Percentiles rank a stretch among this genome's conserved stretches.
phyloP scores from a whole-genome alignment of 805 yeast species.

The Saccharomycopsis selenospora region DNA sequence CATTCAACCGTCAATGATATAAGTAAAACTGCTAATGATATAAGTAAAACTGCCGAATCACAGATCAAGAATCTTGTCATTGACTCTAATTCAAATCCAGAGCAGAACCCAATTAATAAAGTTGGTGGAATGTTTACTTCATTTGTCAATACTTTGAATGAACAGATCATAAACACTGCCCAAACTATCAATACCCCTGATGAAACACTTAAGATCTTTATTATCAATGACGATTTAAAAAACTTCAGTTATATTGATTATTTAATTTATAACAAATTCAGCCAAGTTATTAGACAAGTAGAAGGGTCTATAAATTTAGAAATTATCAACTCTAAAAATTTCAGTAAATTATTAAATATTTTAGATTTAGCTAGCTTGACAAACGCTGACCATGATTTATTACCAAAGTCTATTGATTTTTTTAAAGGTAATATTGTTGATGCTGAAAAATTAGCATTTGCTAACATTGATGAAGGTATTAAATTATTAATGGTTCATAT shows the following conservation, averaged over 20 bases:
- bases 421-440: constrained; percentile 73
- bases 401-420: constrained; percentile 48
- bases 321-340: constrained; percentile 42
- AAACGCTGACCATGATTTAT: constrained; percentile 21
- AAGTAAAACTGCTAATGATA: constrained; percentile 15
- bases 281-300: constrained; percentile 57
- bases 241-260: constrained; percentile 33
- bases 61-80: constrained; percentile 3
- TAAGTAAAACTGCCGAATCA: constrained; percentile 5
- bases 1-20: constrained; percentile 16
- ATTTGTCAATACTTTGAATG: constrained; percentile 14
- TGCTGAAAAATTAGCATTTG: constrained; percentile 83
- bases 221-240: constrained; percentile 35
- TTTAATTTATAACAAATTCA: constrained; percentile 43
- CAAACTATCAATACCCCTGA: constrained; percentile 4
- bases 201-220: constrained; percentile 34
- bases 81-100: constrained; percentile 4
- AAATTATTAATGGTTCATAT: constrained; percentile 30
- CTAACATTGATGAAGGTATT: constrained; percentile 75
- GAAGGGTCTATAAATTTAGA: constrained; percentile 58
- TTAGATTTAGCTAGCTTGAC: constrained; percentile 20
- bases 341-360: constrained; percentile 17
- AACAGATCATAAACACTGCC: constrained; percentile 13
- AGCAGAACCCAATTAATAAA: constrained; percentile 2
- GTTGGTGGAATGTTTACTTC: constrained; percentile 18